Percentiles rank a stretch among this genome's conserved stretches.
Conservation (phyloP, 129 eudicot species). For the Arctium minus region DNA sequence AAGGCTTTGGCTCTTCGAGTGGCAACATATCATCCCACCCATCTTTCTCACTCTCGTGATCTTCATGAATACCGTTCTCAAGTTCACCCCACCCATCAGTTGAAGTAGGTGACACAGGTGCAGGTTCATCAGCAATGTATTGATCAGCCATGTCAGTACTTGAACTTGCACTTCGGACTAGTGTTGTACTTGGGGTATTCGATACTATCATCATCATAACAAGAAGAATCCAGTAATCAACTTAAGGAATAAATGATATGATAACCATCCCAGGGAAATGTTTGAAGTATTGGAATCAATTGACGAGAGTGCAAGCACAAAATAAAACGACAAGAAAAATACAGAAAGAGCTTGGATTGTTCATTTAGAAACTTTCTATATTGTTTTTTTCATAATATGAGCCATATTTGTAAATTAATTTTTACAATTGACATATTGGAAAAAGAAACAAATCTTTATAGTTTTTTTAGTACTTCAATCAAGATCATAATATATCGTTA, state of each 20-base stretch:
- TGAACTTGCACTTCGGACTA: slow-evolving; percentile 40
- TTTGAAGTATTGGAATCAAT: neutral
- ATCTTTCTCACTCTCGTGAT: slow-evolving; percentile 62
- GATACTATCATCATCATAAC: slow-evolving; percentile 13
- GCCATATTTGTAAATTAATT: neutral
- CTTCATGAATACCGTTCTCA: slow-evolving; percentile 69
- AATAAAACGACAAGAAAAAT: neutral
- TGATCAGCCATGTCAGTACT: slow-evolving; percentile 38
- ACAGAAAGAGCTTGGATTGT: neutral
- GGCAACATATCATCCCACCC: slow-evolving; percentile 99
- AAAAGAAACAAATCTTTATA: neutral
- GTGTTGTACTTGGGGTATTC: slow-evolving; percentile 34
- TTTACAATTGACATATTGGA: neutral
- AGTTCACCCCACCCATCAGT: slow-evolving; percentile 98
- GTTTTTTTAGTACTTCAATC: neutral
- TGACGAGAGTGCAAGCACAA: neutral
- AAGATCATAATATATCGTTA: neutral
- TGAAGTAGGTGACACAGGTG: slow-evolving; percentile 78
- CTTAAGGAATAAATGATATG: neutral
- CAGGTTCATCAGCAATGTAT: slow-evolving; percentile 48
- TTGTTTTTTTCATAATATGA: neutral
- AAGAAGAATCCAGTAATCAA: neutral
- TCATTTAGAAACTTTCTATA: neutral
- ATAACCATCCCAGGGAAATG: neutral
- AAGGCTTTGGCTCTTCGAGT: slow-evolving; percentile 70